Percentiles rank a stretch among this genome's conserved stretches.
Evolutionary conservation across 345 rosid genomes (phyloP).

Genomic region (Sisymbrium irio): DNA sequence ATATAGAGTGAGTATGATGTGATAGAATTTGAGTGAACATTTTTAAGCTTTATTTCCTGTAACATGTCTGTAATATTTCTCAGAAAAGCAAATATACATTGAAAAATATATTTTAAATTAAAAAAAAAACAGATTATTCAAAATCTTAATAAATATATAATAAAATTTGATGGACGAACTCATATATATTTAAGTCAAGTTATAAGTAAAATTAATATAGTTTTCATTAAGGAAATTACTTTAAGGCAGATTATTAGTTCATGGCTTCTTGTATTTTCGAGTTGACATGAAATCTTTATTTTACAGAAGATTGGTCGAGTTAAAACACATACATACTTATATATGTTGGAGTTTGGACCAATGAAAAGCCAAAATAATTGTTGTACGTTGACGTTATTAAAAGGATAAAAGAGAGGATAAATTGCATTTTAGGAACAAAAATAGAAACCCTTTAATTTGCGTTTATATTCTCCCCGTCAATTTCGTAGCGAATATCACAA

Average conservation of each 20-base stretch:
- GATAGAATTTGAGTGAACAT: slow-evolving; percentile 17
- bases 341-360: neutral
- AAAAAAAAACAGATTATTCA: neutral
- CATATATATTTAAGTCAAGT: neutral
- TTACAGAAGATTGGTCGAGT: neutral
- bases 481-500: slow-evolving; percentile 38
- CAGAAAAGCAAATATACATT: neutral
- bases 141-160: neutral
- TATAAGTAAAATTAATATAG: neutral
- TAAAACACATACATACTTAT: neutral
- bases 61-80: neutral
- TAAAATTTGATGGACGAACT: neutral
- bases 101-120: neutral
- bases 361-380: neutral
- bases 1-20: neutral
- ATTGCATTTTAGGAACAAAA: slow-evolving; percentile 24
- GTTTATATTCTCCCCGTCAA: slow-evolving; percentile 48
- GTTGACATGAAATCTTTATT: neutral
- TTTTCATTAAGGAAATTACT: neutral
- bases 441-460: slow-evolving; percentile 32
- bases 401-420: slow-evolving; percentile 12
- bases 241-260: neutral
- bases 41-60: neutral
- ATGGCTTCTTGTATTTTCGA: neutral
- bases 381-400: slow-evolving; percentile 20